A percentile compares a stretch with the other conserved stretches of the same genome.
Conservation (phyloP, 2,329 filamentous ascomycete genomes). For the Ustilaginoidea virens region DNA sequence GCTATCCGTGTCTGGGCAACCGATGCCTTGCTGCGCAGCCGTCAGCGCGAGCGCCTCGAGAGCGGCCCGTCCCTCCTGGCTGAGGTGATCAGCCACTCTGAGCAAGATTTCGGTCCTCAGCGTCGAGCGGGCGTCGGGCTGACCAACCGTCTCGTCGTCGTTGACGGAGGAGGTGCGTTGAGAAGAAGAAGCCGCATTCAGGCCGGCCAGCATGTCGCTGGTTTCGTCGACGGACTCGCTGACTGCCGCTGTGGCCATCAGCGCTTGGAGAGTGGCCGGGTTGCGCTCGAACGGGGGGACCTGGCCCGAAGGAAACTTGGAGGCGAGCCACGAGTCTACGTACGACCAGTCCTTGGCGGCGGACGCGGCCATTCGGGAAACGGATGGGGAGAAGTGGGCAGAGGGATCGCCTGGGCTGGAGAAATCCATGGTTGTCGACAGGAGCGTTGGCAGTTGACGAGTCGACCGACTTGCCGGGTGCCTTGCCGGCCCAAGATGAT, state of each 20-base stretch:
- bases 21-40: constrained; percentile 32
- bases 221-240: constrained; percentile 72
- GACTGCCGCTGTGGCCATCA: constrained; percentile 56
- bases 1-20: constrained; percentile 29
- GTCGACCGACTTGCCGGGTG: too few relatives aligned
- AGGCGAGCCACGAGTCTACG: constrained; percentile 67
- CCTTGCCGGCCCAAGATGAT: too few relatives aligned
- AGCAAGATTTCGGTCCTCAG: constrained; percentile 29
- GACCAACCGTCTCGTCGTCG: constrained; percentile 34
- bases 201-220: constrained; percentile 35
- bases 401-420: constrained; percentile 12
- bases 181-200: constrained; percentile 32
- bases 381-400: constrained; percentile 52
- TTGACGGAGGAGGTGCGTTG: constrained; percentile 8
- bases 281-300: constrained; percentile 75
- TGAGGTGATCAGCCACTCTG: constrained; percentile 18
- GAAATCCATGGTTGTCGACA: too few relatives aligned
- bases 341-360: constrained; percentile 85
- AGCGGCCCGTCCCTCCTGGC: constrained; percentile 35
- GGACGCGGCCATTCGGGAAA: constrained; percentile 60
- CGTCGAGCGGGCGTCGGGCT: too few relatives aligned
- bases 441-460: too few relatives aligned
- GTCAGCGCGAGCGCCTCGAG: constrained; percentile 42
- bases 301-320: constrained; percentile 48
- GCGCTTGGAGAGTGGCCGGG: constrained; percentile 59